These are phyloP conservation scores for Primulina huaijiensis DNA, from an alignment of 257 asterid species.

Conservation along the genomic window DNA sequence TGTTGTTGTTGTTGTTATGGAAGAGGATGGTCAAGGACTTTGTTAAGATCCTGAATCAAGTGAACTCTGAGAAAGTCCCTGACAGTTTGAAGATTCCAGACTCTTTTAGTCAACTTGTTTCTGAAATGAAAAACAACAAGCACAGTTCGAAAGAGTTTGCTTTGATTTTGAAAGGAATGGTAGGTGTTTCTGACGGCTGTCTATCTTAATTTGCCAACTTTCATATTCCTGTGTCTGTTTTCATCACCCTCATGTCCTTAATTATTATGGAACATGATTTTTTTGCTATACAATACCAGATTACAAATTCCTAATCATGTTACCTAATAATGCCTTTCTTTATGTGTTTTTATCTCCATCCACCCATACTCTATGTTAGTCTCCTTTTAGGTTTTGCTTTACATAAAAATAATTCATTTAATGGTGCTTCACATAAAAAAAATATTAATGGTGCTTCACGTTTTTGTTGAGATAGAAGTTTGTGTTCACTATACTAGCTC, in stretches of 20 bases:
- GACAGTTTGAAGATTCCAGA: constrained; percentile 78
- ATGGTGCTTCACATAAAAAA: not conserved
- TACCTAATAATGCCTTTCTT: not conserved
- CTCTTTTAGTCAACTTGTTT: constrained; percentile 81
- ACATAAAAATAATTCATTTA: not conserved
- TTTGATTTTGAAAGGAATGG: constrained; percentile 94
- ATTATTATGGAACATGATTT: not conserved
- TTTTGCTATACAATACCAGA: not conserved
- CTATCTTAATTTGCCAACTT: constrained; percentile 10
- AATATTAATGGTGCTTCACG: no score
- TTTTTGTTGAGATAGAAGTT: no score
- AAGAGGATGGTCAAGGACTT: constrained; percentile 93
- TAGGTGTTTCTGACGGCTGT: constrained; percentile 29
- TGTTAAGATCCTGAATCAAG: constrained; percentile 85
- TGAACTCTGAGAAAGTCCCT: constrained; percentile 84
- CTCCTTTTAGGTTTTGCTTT: not conserved
- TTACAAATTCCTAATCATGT: constrained; percentile 5
- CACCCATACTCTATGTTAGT: not conserved
- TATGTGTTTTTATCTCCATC: not conserved
- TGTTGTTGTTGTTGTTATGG: constrained; percentile 32
- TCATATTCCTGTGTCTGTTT: not conserved
- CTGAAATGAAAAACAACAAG: constrained; percentile 85
- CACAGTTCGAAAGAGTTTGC: constrained; percentile 86
- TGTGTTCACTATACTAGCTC: not conserved
- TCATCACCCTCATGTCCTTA: not conserved